Evolutionary conservation across 257 asterid species (phyloP).

Genomic region (Ajuga chamaepitys): DNA sequence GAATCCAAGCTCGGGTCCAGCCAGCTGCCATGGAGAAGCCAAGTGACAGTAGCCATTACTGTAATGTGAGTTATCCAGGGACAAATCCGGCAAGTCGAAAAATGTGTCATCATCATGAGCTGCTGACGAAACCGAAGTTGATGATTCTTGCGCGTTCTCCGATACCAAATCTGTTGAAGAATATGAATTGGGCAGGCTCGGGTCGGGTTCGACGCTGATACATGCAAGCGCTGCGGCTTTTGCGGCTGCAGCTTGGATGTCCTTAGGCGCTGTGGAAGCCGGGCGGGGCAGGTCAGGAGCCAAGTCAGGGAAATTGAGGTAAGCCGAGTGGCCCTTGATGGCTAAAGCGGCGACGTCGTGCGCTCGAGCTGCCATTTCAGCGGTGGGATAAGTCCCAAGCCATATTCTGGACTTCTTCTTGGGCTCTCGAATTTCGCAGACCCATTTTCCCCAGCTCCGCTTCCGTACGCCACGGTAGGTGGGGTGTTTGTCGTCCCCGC

Average conservation of each 20-base stretch:
- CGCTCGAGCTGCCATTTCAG: slow-evolving; percentile 62
- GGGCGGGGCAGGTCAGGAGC: slow-evolving; percentile 45
- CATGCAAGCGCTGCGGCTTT: slow-evolving; percentile 28
- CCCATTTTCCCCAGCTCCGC: slow-evolving; percentile 58
- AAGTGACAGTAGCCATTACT: slow-evolving; percentile 13
- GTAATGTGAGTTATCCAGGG: slow-evolving; percentile 21
- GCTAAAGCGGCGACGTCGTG: slow-evolving; percentile 56
- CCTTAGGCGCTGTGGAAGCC: slow-evolving; percentile 30
- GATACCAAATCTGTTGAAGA: slow-evolving; percentile 16
- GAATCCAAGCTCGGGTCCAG: slow-evolving; percentile 36
- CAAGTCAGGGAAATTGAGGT: slow-evolving; percentile 43
- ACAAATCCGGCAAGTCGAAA: slow-evolving; percentile 45
- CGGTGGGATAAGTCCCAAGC: slow-evolving; percentile 51
- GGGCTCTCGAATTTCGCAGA: slow-evolving; percentile 51
- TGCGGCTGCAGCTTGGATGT: slow-evolving; percentile 50
- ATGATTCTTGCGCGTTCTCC: slow-evolving; percentile 9
- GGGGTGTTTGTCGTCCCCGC: slow-evolving; percentile 13
- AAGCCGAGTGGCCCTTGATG: slow-evolving; percentile 46
- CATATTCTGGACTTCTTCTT: slow-evolving; percentile 54
- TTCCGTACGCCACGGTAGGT: slow-evolving; percentile 48
- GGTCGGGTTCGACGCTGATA: slow-evolving; percentile 13
- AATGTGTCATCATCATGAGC: slow-evolving; percentile 32
- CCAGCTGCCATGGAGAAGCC: slow-evolving; percentile 37
- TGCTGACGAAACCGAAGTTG: slow-evolving; percentile 10
- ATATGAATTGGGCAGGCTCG: slow-evolving; percentile 3